Evolutionary conservation across 805 yeast genomes (phyloP).

Genomic region (Ascoidea rubescens): DNA sequence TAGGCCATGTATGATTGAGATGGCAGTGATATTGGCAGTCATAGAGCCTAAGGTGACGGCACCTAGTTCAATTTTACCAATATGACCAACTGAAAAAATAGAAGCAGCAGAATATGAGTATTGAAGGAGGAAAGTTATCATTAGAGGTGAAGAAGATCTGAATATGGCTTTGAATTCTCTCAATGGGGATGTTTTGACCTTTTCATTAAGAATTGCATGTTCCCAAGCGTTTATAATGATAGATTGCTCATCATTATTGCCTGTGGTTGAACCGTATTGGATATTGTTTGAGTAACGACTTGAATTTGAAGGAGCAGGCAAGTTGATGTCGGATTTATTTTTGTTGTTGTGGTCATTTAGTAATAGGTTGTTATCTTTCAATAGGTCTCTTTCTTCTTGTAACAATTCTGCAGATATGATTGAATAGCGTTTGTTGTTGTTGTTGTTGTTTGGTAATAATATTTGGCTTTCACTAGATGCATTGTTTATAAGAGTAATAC

Average conservation of each 20-base stretch:
- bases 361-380: background rate
- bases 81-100: slow-evolving; percentile 47
- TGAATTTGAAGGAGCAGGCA: too few relatives aligned
- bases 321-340: background rate
- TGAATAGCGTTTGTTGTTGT: too few relatives aligned
- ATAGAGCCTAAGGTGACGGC: slow-evolving; percentile 60
- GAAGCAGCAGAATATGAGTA: slow-evolving; percentile 44
- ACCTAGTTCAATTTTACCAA: slow-evolving; percentile 53
- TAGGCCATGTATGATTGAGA: slow-evolving; percentile 56
- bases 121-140: slow-evolving; percentile 43
- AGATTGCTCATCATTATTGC: background rate
- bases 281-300: too few relatives aligned
- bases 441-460: background rate
- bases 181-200: background rate
- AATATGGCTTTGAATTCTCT: slow-evolving; percentile 7
- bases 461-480: background rate
- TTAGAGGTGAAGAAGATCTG: slow-evolving; percentile 34
- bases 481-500: too few relatives aligned
- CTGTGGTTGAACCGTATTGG: background rate
- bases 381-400: background rate
- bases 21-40: slow-evolving; percentile 52
- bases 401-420: too few relatives aligned
- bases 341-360: too few relatives aligned
- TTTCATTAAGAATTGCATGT: background rate
- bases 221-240: background rate